These are phyloP conservation scores for Puccinia horiana DNA, from an alignment of 1,284 basidiomycete species.

Conservation along the genomic window DNA sequence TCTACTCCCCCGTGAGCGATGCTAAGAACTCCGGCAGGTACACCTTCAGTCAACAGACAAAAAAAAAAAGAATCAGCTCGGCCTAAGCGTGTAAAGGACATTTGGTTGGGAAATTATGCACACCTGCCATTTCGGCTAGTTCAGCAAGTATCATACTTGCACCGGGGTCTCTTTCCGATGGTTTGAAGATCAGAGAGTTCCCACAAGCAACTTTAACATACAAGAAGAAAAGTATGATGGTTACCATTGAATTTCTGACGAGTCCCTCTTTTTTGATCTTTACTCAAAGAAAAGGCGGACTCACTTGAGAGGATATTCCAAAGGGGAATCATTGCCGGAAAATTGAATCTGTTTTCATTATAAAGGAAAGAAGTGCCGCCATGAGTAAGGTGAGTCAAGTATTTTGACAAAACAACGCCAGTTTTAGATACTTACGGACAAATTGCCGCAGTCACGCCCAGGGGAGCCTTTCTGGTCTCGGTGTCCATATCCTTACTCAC, in stretches of 20 bases:
- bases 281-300: no score
- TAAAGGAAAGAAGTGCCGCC: neutral
- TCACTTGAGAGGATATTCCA: conserved; percentile 78
- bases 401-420: conserved; percentile 55
- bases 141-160: conserved; percentile 97
- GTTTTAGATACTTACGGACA: conserved; percentile 80
- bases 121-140: conserved; percentile 77
- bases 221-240: neutral
- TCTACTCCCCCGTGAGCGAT: conserved; percentile 81
- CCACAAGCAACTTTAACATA: conserved; percentile 75
- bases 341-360: conserved; percentile 51
- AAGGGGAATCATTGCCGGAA: conserved; percentile 84
- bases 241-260: conserved; percentile 12
- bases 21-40: conserved; percentile 59
- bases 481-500: conserved; percentile 98
- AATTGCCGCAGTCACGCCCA: conserved; percentile 69
- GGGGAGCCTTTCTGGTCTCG: conserved; percentile 66
- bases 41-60: conserved; percentile 44
- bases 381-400: neutral
- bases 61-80: neutral
- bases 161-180: conserved; percentile 92
- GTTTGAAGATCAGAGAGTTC: conserved; percentile 92
- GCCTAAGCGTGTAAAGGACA: conserved; percentile 61
- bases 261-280: conserved; percentile 58
- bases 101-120: conserved; percentile 65